phyloP scores from a whole-genome alignment of 331 rosid species.

The Pyracantha coccinea region DNA sequence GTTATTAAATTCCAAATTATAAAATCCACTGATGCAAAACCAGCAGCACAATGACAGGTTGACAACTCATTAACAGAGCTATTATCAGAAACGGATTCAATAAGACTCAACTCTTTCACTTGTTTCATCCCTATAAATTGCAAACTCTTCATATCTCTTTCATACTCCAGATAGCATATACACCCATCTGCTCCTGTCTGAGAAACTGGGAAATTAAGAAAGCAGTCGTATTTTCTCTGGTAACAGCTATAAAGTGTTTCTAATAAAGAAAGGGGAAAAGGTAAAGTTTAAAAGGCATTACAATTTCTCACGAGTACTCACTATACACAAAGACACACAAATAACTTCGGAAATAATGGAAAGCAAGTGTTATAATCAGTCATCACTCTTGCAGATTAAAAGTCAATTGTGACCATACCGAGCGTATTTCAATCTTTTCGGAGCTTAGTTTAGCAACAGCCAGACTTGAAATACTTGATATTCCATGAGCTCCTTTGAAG shows the following conservation, averaged over 20 bases:
- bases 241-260: not conserved
- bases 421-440: conserved; percentile 57
- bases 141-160: conserved; percentile 43
- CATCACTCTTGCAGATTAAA: not conserved
- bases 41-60: conserved; percentile 59
- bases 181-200: conserved; percentile 99
- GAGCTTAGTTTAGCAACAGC: conserved; percentile 32
- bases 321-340: not conserved
- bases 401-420: conserved; percentile 31
- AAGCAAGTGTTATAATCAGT: not conserved
- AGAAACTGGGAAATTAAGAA: not conserved
- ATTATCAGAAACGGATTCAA: conserved; percentile 47
- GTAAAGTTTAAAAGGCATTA: not conserved
- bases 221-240: not conserved
- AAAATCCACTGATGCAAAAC: conserved; percentile 92
- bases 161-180: conserved; percentile 76
- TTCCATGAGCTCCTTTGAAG: conserved; percentile 95
- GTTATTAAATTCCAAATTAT: conserved; percentile 68
- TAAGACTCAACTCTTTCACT: conserved; percentile 78
- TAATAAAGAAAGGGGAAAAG: not conserved
- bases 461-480: conserved; percentile 78
- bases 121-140: conserved; percentile 95
- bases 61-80: conserved; percentile 28
- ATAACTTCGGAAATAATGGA: not conserved
- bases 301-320: not conserved